Evolutionary conservation across 2,329 filamentous ascomycete genomes (phyloP).

Genomic region (Lecanicillium sp.): DNA sequence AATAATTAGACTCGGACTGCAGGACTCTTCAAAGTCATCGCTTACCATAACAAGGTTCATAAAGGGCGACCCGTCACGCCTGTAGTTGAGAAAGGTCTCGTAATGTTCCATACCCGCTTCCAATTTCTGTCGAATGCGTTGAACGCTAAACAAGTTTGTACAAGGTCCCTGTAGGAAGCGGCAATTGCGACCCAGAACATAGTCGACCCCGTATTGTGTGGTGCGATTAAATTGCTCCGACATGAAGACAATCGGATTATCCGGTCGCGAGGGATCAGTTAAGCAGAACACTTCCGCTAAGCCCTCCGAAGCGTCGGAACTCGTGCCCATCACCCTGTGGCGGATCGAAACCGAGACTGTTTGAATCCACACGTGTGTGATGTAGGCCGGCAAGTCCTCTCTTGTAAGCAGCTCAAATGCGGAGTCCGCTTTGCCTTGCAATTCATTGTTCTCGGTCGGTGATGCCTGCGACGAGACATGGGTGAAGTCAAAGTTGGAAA

Average conservation of each 20-base stretch:
- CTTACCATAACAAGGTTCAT: conserved; percentile 56
- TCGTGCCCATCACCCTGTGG: conserved; percentile 58
- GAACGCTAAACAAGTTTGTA: conserved; percentile 58
- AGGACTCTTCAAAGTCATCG: neutral
- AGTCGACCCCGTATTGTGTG: conserved; percentile 60
- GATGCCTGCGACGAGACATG: conserved; percentile 13
- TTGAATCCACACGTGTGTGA: conserved; percentile 61
- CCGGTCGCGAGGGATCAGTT: conserved; percentile 63
- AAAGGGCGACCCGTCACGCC: conserved; percentile 70
- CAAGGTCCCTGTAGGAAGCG: conserved; percentile 71
- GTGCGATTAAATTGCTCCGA: conserved; percentile 69
- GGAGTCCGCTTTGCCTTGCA: conserved; percentile 56
- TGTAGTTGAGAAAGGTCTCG: conserved; percentile 71
- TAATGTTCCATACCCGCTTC: conserved; percentile 61
- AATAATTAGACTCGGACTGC: conserved; percentile 23
- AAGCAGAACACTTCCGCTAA: conserved; percentile 71
- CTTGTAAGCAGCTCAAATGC: conserved; percentile 58
- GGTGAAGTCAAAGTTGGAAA: conserved; percentile 15
- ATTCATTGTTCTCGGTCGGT: conserved; percentile 46
- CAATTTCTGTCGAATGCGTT: conserved; percentile 56
- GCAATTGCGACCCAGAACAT: conserved; percentile 70
- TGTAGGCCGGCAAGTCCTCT: conserved; percentile 65
- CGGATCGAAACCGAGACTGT: conserved; percentile 62
- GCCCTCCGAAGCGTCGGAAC: conserved; percentile 64
- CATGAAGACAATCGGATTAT: conserved; percentile 71